A percentile compares a stretch with the other conserved stretches of the same genome.
phyloP scores from a whole-genome alignment of 768 basidiomycete genomes.

The Stropharia rugosoannulata region DNA sequence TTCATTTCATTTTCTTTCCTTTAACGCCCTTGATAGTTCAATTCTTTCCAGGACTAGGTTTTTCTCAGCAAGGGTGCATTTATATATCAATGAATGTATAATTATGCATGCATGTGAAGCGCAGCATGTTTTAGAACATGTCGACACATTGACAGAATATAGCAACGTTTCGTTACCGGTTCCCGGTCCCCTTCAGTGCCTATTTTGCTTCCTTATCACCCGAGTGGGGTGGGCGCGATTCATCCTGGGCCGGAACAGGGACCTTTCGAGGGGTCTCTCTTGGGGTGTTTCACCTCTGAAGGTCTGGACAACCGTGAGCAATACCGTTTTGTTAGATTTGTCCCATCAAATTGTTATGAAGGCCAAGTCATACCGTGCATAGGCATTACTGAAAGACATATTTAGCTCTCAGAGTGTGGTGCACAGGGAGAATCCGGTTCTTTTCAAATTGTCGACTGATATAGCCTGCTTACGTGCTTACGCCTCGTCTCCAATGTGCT shows the following conservation, averaged over 20 bases:
- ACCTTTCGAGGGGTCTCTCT: not conserved
- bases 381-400: no score
- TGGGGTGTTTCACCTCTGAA: not conserved
- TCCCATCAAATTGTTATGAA: no score
- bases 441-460: not conserved
- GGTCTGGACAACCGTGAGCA: not conserved
- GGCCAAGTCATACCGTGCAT: no score
- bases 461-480: not conserved
- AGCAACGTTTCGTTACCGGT: conserved; percentile 2
- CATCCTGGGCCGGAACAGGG: not conserved
- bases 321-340: not conserved
- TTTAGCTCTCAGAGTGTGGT: no score
- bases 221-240: not conserved
- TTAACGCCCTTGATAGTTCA: conserved; percentile 8
- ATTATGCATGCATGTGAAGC: not conserved
- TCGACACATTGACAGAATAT: conserved; percentile 15
- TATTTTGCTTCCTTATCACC: not conserved
- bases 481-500: not conserved
- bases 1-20: not conserved
- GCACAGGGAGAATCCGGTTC: not conserved
- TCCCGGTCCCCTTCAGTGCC: conserved; percentile 1
- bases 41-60: conserved; percentile 13
- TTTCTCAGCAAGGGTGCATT: not conserved
- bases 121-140: conserved; percentile 7
- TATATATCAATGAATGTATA: not conserved